phyloP scores from a whole-genome alignment of 208 protist species.

The Wallacemonas sp. region DNA sequence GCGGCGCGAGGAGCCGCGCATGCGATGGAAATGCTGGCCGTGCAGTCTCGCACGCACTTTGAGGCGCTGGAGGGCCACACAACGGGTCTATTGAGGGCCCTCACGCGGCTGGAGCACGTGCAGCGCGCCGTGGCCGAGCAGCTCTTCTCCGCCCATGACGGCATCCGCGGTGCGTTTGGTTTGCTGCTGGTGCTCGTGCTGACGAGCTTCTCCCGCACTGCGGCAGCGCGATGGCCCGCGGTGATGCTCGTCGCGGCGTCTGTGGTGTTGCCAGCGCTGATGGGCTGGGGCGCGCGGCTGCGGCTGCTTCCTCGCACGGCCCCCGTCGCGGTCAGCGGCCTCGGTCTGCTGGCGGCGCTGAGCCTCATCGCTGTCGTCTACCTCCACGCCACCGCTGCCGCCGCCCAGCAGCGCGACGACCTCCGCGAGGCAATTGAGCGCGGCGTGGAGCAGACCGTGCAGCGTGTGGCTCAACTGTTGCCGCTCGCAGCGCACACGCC shows the following conservation, averaged over 20 bases:
- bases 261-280: conserved; percentile 38
- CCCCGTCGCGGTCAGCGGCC: conserved; percentile 21
- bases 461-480: conserved; percentile 15
- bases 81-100: conserved; percentile 35
- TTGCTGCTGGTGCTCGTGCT: conserved; percentile 30
- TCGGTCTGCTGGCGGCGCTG: conserved; percentile 29
- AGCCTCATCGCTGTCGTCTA: conserved; percentile 23
- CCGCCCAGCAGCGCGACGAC: conserved; percentile 28
- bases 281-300: conserved; percentile 11
- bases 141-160: conserved; percentile 30
- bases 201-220: conserved; percentile 47
- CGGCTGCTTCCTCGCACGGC: conserved; percentile 10
- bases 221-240: conserved; percentile 56
- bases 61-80: conserved; percentile 51
- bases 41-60: conserved; percentile 40
- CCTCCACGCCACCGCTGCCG: conserved; percentile 28
- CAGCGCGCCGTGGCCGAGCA: conserved; percentile 42
- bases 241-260: conserved; percentile 31
- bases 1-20: conserved; percentile 31
- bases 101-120: conserved; percentile 57
- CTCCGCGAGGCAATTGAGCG: conserved; percentile 42
- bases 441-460: conserved; percentile 20
- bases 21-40: conserved; percentile 32
- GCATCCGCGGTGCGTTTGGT: conserved; percentile 20
- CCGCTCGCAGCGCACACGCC: background rate